Base-by-base conservation (phyloP, 176 grass and related monocot species). In the Zea luxurians region DNA sequence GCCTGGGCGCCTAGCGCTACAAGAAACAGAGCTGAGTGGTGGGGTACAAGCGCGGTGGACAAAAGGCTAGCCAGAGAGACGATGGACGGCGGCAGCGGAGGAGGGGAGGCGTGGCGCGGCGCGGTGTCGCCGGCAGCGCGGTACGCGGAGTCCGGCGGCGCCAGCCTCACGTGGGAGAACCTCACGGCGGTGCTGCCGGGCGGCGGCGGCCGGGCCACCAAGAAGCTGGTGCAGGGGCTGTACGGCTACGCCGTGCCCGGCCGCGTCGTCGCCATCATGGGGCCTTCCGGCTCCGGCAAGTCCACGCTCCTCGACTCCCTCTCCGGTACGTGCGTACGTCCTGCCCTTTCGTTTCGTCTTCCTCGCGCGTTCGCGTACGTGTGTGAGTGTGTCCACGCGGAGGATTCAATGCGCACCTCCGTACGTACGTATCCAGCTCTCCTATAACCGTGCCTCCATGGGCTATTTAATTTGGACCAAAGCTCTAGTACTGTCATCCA, bases 131-230 rank as follows among this genome's bases (percentile, higher is more conserved):
- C 80, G 83, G 80, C 83, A 48, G 72, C 80, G 42, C 63, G 76
- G 12, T 83, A 83, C 48, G 77, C 76, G 1, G 77, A 76, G 70
- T 45, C 87, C 1, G 86, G 79, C 38, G 92, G 88, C 0, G 83
- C 96, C 37, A 92, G 93, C 87, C 80, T 99, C 48, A 93, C 91
- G 50, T 99, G 96, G 96, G 92, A 99, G 89, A 93, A 95, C 80
- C 96, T 99, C 2, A 95, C 90, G 48, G 96, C 92, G 36, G 90
- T 89, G 79, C 80, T 99, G 61, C 90, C 96, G 0, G 93, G 83
- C 4, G 77, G 83, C 47, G 89, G 95, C 70, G 88, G 88, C 4
- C 86, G 86, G 45, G 49, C 78, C 0, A 83, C 86, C 21, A 93
- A 86, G 78, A 99, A 95, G 78, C 81, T 99, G 62, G 47, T 99